A percentile compares a stretch with the other conserved stretches of the same genome.
Conservation (phyloP, 208 protist genomes). For the Leishmania aethiopica region DNA sequence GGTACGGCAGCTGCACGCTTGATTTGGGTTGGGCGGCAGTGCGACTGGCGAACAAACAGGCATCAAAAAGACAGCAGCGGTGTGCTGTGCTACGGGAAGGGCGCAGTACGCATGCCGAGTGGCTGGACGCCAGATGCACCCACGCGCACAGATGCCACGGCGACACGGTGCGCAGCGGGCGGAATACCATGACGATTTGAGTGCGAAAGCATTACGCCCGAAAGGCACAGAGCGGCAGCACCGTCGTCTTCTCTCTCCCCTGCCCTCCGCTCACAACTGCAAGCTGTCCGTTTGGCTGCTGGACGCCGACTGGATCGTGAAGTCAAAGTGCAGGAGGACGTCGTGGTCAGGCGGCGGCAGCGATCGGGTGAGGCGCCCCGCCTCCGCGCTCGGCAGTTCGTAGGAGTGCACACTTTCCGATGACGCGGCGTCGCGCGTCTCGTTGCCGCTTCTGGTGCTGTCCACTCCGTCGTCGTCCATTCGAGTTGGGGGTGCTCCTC, state of each 20-base stretch:
- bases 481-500: slow-evolving; percentile 5
- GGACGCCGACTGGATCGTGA: slow-evolving; percentile 18
- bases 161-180: background rate
- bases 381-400: slow-evolving; percentile 6
- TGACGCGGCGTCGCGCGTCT: slow-evolving; percentile 13
- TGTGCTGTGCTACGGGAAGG: too few species aligned
- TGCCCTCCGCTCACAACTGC: background rate
- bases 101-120: background rate
- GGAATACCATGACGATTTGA: background rate
- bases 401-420: slow-evolving; percentile 21
- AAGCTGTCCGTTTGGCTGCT: slow-evolving; percentile 15
- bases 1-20: background rate
- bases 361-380: slow-evolving; percentile 5
- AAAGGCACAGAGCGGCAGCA: background rate
- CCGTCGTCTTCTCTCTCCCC: background rate
- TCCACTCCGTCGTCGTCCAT: background rate
- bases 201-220: background rate
- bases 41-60: background rate
- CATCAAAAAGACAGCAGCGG: background rate
- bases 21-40: background rate
- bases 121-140: background rate
- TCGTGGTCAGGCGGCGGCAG: slow-evolving; percentile 19
- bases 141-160: background rate
- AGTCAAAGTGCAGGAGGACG: slow-evolving; percentile 27
- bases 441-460: slow-evolving; percentile 3